phyloP scores from a whole-genome alignment of 2,329 filamentous ascomycete species.

The Alternaria rosae region DNA sequence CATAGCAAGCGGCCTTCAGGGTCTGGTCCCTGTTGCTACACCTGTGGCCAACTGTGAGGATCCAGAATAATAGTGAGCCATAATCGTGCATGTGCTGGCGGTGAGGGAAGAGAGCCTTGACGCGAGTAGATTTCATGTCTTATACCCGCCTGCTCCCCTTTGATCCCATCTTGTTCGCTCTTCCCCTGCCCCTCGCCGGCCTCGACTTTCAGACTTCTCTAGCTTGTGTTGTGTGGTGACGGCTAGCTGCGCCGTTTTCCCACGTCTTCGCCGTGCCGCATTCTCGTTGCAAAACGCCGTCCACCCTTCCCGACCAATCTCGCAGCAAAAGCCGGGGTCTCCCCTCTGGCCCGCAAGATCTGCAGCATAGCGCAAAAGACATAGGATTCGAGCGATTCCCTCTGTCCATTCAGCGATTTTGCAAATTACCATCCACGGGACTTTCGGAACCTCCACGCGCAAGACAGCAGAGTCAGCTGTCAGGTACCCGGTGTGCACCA shows the following conservation, averaged over 20 bases:
- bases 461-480: slow-evolving; percentile 14
- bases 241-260: slow-evolving; percentile 12
- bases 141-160: slow-evolving; percentile 4
- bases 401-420: slow-evolving; percentile 3
- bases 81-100: slow-evolving; percentile 16
- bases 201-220: not conserved
- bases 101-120: slow-evolving; percentile 3
- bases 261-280: slow-evolving; percentile 11
- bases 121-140: not conserved
- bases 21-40: slow-evolving; percentile 15
- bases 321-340: slow-evolving; percentile 16
- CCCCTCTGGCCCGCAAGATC: slow-evolving; percentile 20
- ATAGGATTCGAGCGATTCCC: slow-evolving; percentile 1
- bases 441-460: not conserved
- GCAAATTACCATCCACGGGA: slow-evolving; percentile 5
- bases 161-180: not conserved
- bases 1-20: slow-evolving; percentile 15
- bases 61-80: slow-evolving; percentile 13
- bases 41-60: slow-evolving; percentile 12
- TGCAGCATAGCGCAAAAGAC: slow-evolving; percentile 13
- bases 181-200: not conserved
- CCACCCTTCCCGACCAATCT: slow-evolving; percentile 22
- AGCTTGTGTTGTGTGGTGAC: slow-evolving; percentile 7
- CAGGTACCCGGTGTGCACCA: slow-evolving; percentile 20
- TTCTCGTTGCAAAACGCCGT: slow-evolving; percentile 14